phyloP scores from a whole-genome alignment of 345 rosid genomes.

The Eucalyptus marginata region DNA sequence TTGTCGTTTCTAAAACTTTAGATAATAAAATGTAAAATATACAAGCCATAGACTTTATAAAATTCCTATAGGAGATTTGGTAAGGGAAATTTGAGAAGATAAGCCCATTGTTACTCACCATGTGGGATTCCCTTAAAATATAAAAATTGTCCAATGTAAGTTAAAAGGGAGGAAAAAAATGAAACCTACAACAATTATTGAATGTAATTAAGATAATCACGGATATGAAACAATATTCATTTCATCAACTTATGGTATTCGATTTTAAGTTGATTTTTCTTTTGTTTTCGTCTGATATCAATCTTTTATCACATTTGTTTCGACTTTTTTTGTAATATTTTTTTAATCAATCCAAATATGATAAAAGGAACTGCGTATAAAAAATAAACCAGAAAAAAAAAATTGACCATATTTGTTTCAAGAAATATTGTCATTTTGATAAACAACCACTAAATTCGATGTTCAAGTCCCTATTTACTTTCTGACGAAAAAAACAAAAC shows the following conservation, averaged over 20 bases:
- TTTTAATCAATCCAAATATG: background rate
- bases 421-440: background rate
- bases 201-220: background rate
- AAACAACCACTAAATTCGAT: background rate
- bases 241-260: background rate
- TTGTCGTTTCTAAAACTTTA: too few species aligned
- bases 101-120: too few species aligned
- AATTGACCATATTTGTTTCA: background rate
- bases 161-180: background rate
- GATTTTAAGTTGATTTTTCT: background rate
- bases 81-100: too few species aligned
- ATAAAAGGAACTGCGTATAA: background rate
- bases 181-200: background rate
- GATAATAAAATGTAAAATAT: too few species aligned
- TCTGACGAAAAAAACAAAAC: too few species aligned
- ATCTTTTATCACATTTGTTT: background rate
- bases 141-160: background rate
- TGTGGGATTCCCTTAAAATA: background rate
- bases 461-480: background rate
- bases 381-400: background rate
- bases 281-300: background rate
- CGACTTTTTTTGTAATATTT: background rate
- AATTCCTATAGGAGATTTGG: too few species aligned
- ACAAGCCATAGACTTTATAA: too few species aligned
- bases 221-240: background rate